Conservation (phyloP, 495 filamentous ascomycete species). For the Neurospora intermedia region DNA sequence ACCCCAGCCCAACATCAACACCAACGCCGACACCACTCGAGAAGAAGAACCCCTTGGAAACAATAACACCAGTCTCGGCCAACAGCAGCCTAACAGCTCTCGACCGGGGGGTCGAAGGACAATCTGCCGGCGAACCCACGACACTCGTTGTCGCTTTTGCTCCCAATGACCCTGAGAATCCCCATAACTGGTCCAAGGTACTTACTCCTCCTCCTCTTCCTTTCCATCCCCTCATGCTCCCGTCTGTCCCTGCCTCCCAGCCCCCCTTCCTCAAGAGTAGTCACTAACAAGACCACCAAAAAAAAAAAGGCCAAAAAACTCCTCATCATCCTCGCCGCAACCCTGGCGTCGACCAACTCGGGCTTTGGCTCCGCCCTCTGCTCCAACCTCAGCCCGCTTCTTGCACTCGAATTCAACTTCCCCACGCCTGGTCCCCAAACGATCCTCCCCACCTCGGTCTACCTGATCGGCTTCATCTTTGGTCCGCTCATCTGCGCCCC, state of each 20-base stretch:
- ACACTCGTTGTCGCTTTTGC: slow-evolving; percentile 11
- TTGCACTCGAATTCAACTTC: slow-evolving; percentile 8
- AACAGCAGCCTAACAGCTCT: not conserved
- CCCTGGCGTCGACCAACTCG: slow-evolving; percentile 12
- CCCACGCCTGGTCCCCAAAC: slow-evolving; percentile 11
- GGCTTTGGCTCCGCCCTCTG: slow-evolving; percentile 16
- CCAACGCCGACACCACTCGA: not conserved
- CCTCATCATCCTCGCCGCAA: slow-evolving; percentile 11
- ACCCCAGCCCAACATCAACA: not conserved
- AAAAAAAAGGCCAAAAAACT: slow-evolving; percentile 8
- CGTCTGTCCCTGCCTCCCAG: too few species aligned
- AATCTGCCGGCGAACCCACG: not conserved
- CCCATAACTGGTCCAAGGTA: slow-evolving; percentile 12
- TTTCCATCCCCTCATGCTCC: too few species aligned
- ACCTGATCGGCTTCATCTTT: slow-evolving; percentile 51
- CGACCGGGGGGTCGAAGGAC: not conserved
- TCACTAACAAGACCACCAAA: not conserved
- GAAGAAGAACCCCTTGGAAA: not conserved
- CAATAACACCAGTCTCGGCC: not conserved
- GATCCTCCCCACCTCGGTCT: slow-evolving; percentile 31
- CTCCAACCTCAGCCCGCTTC: slow-evolving; percentile 16
- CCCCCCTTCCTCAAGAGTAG: too few species aligned
- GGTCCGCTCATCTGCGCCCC: slow-evolving; percentile 41
- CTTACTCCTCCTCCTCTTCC: too few species aligned
- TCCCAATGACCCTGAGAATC: slow-evolving; percentile 13